A percentile compares a stretch with the other conserved stretches of the same genome.
Conservation (phyloP, 176 grass and related monocot genomes). For the Lolium rigidum region DNA sequence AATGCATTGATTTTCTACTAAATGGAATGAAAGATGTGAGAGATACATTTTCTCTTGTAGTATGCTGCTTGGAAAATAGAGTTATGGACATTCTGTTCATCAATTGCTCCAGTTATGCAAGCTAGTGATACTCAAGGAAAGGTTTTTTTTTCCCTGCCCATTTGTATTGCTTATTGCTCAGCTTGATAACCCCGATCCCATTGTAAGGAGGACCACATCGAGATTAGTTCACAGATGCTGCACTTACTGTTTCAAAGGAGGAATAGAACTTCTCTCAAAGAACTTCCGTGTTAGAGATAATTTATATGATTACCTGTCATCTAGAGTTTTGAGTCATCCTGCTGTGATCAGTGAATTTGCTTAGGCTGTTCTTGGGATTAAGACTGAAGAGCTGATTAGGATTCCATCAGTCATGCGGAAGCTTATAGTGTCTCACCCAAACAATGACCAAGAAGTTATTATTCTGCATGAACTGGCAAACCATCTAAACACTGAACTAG, state of each 20-base stretch:
- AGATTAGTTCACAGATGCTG: constrained; percentile 78
- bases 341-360: constrained; percentile 75
- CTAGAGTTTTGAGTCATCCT: constrained; percentile 16
- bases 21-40: constrained; percentile 78
- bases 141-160: constrained; percentile 68
- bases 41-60: constrained; percentile 74
- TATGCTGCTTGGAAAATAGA: no score
- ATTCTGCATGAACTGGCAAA: constrained; percentile 79
- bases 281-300: constrained; percentile 65
- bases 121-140: constrained; percentile 65
- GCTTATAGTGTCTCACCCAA: constrained; percentile 77
- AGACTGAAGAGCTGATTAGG: constrained; percentile 71
- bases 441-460: constrained; percentile 63
- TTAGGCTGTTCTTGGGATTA: constrained; percentile 76
- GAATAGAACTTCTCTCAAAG: constrained; percentile 71
- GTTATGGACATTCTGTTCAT: no score
- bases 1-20: constrained; percentile 79
- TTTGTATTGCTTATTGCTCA: constrained; percentile 80
- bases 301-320: constrained; percentile 79
- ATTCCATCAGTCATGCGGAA: no score
- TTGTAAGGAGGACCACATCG: constrained; percentile 64
- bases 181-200: constrained; percentile 65
- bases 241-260: constrained; percentile 67
- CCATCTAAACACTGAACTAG: constrained; percentile 64
- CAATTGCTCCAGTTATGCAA: constrained; percentile 79